phyloP scores from a whole-genome alignment of 371 early-diverging fungal genomes.

The Modicella reniformis region DNA sequence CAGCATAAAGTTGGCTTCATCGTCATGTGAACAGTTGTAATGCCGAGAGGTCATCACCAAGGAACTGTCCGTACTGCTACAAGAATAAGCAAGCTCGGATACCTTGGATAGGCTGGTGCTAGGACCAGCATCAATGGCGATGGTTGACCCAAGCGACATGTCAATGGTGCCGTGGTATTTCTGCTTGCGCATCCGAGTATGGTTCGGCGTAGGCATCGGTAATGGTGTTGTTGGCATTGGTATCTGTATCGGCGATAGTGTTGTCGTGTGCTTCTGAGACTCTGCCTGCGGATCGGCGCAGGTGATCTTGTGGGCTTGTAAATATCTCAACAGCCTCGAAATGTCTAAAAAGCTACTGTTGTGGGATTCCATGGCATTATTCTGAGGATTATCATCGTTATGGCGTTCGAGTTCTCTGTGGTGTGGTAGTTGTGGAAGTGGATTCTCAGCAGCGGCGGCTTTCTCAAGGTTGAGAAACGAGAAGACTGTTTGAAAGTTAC shows the following conservation, averaged over 20 bases:
- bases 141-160: no score
- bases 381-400: neutral
- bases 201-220: no score
- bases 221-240: neutral
- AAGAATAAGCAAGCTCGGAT: no score
- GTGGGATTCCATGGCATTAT: neutral
- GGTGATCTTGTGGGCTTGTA: slow-evolving; percentile 16
- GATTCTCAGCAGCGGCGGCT: neutral
- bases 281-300: neutral
- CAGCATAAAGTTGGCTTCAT: neutral
- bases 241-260: neutral
- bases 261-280: no score
- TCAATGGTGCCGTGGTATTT: no score
- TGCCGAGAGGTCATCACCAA: no score
- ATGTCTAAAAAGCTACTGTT: slow-evolving; percentile 14
- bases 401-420: neutral
- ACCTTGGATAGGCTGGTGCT: no score
- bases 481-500: slow-evolving; percentile 22
- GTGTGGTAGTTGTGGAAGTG: neutral
- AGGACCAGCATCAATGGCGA: no score
- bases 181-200: no score
- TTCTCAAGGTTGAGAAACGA: slow-evolving; percentile 27
- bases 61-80: no score
- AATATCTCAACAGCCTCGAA: slow-evolving; percentile 21
- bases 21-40: neutral